Evolutionary conservation across 1,284 basidiomycete genomes (phyloP).

Genomic region (Peniophora sp.): DNA sequence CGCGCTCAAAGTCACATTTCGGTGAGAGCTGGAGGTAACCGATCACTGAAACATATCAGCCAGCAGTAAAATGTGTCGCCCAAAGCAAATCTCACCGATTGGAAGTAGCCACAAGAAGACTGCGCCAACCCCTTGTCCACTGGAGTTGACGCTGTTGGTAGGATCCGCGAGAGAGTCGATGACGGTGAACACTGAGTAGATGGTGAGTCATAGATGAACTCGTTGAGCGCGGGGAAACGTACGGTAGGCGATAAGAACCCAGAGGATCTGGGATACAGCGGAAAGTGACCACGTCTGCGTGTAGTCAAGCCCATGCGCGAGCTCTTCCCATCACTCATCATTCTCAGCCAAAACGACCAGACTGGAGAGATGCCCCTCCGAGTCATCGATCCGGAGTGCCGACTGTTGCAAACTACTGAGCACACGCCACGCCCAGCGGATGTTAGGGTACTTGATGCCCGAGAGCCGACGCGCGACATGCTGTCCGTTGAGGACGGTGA

Average conservation of each 20-base stretch:
- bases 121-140: conserved; percentile 28
- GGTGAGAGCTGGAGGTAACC: conserved; percentile 25
- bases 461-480: conserved; percentile 19
- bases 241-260: conserved; percentile 33
- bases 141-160: conserved; percentile 15
- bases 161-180: conserved; percentile 26
- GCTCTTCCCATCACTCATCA: conserved; percentile 20
- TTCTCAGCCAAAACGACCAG: conserved; percentile 24
- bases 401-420: conserved; percentile 21
- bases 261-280: conserved; percentile 27
- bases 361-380: conserved; percentile 17
- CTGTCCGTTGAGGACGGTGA: conserved; percentile 22
- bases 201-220: not conserved
- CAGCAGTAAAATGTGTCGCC: conserved; percentile 31
- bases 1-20: conserved; percentile 6
- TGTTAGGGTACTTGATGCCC: conserved; percentile 13
- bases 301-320: conserved; percentile 18
- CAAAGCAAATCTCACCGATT: conserved; percentile 32
- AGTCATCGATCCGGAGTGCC: conserved; percentile 19
- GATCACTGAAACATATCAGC: conserved; percentile 18
- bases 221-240: not conserved
- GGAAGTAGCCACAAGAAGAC: conserved; percentile 35
- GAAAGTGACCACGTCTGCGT: conserved; percentile 31
- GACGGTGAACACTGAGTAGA: conserved; percentile 24
- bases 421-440: conserved; percentile 12